Percentiles rank a stretch among this genome's conserved stretches.
Conservation (phyloP, 176 grass and related monocot species). For the Juncus effusus region DNA sequence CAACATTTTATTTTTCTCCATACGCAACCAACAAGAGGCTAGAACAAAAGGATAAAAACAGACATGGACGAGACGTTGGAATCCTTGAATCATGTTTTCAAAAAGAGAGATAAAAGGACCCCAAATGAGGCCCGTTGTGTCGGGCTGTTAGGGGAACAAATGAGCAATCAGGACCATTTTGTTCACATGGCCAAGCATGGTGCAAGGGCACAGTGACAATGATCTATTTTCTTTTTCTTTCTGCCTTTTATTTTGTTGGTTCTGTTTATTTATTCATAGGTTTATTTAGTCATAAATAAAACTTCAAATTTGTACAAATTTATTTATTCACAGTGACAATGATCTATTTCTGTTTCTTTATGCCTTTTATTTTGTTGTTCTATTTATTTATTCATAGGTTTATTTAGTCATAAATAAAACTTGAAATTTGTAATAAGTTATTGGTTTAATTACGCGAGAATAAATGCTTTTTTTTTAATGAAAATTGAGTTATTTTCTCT, state of each 20-base stretch:
- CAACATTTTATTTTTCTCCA: too few species aligned
- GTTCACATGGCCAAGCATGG: constrained; percentile 28
- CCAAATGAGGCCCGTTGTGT: constrained; percentile 16
- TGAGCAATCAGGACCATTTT: constrained; percentile 8
- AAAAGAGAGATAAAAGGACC: constrained; percentile 25
- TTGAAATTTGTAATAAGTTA: too few species aligned
- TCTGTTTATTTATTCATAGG: constrained; percentile 1
- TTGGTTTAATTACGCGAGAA: not conserved
- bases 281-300: too few species aligned
- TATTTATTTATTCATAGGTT: constrained; percentile 1
- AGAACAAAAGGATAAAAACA: not conserved
- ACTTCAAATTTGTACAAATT: too few species aligned
- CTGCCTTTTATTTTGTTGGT: not conserved
- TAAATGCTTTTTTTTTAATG: not conserved
- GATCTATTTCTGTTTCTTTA: not conserved
- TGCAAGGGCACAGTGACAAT: constrained; percentile 11
- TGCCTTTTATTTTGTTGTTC: constrained; percentile 7
- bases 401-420: too few species aligned
- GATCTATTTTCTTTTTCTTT: not conserved
- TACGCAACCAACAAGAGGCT: not conserved
- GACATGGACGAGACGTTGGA: constrained; percentile 27
- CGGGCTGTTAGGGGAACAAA: constrained; percentile 25
- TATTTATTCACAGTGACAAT: too few species aligned
- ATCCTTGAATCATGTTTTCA: constrained; percentile 14
- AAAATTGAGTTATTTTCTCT: too few species aligned